Conservation (phyloP, 331 rosid genomes). For the Erythrophleum ivorense region DNA sequence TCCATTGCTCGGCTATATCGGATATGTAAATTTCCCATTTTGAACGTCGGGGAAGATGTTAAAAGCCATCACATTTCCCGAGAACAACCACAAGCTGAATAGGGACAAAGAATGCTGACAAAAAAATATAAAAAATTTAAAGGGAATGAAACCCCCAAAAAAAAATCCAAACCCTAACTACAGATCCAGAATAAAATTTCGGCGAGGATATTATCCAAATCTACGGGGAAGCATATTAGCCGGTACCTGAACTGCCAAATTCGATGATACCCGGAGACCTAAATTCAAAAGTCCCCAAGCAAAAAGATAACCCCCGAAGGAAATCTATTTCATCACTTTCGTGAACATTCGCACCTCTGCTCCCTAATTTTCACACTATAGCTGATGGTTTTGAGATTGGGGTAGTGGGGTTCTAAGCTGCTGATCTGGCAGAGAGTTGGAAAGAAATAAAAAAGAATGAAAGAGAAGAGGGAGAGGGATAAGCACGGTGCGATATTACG, state of each 20-base stretch:
- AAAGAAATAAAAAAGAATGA: neutral
- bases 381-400: constrained; percentile 8
- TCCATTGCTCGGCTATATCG: constrained; percentile 17
- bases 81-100: constrained; percentile 18
- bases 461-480: constrained; percentile 24
- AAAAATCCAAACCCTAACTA: constrained; percentile 1
- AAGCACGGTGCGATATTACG: neutral
- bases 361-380: constrained; percentile 6
- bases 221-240: constrained; percentile 22
- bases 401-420: constrained; percentile 21
- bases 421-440: constrained; percentile 35
- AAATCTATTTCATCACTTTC: constrained; percentile 20
- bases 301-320: constrained; percentile 25
- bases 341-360: constrained; percentile 10
- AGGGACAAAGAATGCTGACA: neutral
- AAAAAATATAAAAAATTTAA: neutral
- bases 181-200: constrained; percentile 46
- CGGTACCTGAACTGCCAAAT: constrained; percentile 53
- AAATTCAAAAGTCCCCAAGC: constrained; percentile 36
- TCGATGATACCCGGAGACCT: constrained; percentile 16
- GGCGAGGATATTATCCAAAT: constrained; percentile 21
- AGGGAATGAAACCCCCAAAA: neutral
- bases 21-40: constrained; percentile 32
- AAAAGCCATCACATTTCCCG: constrained; percentile 37
- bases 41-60: constrained; percentile 31